Evolutionary conservation across 1,284 basidiomycete species (phyloP).

Genomic region (Kalmanozyma brasiliensis): DNA sequence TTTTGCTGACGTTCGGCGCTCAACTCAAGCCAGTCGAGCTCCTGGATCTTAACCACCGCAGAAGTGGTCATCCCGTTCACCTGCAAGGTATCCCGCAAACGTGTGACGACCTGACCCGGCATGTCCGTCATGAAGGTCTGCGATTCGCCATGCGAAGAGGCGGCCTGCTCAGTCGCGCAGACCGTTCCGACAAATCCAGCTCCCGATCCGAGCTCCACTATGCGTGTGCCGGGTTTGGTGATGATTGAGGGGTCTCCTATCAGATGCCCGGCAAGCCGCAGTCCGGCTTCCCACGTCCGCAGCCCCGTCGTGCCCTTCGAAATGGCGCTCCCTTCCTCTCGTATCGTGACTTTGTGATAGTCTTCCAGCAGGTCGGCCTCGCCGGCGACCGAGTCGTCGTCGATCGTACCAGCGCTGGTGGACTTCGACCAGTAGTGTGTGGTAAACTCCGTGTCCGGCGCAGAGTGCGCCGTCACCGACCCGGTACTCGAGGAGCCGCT

Average conservation of each 20-base stretch:
- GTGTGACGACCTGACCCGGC: constrained; percentile 40
- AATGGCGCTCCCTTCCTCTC: constrained; percentile 45
- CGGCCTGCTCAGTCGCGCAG: constrained; percentile 27
- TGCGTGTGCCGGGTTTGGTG: constrained; percentile 21
- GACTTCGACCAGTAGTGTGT: constrained; percentile 30
- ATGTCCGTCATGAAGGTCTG: constrained; percentile 44
- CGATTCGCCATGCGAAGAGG: background rate
- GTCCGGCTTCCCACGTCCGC: constrained; percentile 50
- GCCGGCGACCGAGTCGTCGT: background rate
- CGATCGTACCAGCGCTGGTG: background rate
- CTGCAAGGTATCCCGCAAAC: constrained; percentile 29
- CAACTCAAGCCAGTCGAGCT: constrained; percentile 51
- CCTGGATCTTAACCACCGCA: constrained; percentile 13
- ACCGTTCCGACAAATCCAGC: constrained; percentile 48
- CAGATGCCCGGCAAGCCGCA: constrained; percentile 41
- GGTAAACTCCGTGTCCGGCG: constrained; percentile 33
- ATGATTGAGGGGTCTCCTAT: constrained; percentile 22
- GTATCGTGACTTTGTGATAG: constrained; percentile 26
- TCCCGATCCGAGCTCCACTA: constrained; percentile 52
- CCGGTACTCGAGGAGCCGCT: constrained; percentile 7
- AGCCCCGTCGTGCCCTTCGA: constrained; percentile 50
- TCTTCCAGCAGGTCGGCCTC: constrained; percentile 14
- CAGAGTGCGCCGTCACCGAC: constrained; percentile 1
- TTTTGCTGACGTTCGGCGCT: constrained; percentile 40
- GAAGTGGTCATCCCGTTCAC: constrained; percentile 19